phyloP scores from a whole-genome alignment of 2,329 filamentous ascomycete genomes.

The Xylariaceae sp. region DNA sequence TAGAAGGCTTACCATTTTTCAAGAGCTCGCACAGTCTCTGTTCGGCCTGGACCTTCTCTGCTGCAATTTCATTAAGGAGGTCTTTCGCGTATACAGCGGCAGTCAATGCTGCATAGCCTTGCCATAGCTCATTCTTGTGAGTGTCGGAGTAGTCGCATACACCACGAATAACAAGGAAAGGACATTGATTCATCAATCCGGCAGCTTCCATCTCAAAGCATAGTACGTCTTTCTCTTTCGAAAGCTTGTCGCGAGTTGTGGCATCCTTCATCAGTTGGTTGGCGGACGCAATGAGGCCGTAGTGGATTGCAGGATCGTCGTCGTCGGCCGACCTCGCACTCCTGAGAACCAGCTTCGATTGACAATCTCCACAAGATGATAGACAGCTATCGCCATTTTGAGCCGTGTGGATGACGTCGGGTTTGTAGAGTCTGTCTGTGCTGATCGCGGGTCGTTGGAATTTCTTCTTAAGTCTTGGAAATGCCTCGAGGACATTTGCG shows the following conservation, averaged over 20 bases:
- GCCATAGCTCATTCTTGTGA: conserved; percentile 3
- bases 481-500: no score
- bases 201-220: conserved; percentile 9
- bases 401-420: no score
- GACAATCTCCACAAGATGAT: no score
- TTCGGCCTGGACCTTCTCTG: not conserved
- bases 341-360: not conserved
- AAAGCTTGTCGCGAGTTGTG: not conserved
- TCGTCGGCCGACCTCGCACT: not conserved
- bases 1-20: no score
- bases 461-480: no score
- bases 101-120: conserved; percentile 1
- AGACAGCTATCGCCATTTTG: not conserved
- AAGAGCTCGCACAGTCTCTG: not conserved
- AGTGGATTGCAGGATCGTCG: not conserved
- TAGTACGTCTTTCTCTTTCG: not conserved
- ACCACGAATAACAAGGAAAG: conserved; percentile 1
- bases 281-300: not conserved
- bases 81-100: conserved; percentile 5
- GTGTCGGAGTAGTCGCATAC: conserved; percentile 6
- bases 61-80: not conserved
- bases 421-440: no score
- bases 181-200: conserved; percentile 2
- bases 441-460: no score
- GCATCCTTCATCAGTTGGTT: not conserved